Conservation (phyloP, 371 early-diverging fungal species). For the Mortierella sp. region DNA sequence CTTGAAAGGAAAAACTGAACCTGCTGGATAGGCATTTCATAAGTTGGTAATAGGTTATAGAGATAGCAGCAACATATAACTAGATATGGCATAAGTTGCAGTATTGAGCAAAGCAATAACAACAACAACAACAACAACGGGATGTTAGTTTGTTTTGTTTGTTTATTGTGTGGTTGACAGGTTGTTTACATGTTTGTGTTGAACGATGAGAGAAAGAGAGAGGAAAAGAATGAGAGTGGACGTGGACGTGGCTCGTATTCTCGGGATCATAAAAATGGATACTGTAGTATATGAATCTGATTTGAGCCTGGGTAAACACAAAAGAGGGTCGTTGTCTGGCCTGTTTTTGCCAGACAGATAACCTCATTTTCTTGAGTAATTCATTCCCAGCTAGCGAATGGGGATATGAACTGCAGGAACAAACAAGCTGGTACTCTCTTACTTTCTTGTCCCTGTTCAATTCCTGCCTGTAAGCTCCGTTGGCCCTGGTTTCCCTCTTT, state of each 20-base stretch:
- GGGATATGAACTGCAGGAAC: constrained; percentile 2
- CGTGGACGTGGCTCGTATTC: background rate
- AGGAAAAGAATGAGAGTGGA: background rate
- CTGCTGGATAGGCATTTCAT: too few relatives aligned
- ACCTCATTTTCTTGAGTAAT: background rate
- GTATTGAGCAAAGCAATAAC: too few relatives aligned
- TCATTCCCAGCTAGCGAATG: constrained; percentile 10
- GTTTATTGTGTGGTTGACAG: too few relatives aligned
- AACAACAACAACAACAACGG: too few relatives aligned
- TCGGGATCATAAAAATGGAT: background rate
- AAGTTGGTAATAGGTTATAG: too few relatives aligned
- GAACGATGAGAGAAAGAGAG: background rate
- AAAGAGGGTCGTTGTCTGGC: background rate
- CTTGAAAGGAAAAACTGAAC: too few relatives aligned
- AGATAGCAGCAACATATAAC: too few relatives aligned
- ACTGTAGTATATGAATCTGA: background rate
- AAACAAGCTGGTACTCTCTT: background rate
- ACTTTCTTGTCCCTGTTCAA: background rate
- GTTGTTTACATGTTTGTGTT: too few relatives aligned
- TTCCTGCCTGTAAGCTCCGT: too few relatives aligned
- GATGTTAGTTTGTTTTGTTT: too few relatives aligned
- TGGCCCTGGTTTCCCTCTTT: background rate
- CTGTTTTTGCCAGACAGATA: background rate
- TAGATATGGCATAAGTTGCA: too few relatives aligned
- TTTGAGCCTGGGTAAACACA: too few relatives aligned